Percentiles rank a stretch among this genome's conserved stretches.
Evolutionary conservation across 2,329 filamentous ascomycete genomes (phyloP).

Genomic region (Aureobasidium zeae): DNA sequence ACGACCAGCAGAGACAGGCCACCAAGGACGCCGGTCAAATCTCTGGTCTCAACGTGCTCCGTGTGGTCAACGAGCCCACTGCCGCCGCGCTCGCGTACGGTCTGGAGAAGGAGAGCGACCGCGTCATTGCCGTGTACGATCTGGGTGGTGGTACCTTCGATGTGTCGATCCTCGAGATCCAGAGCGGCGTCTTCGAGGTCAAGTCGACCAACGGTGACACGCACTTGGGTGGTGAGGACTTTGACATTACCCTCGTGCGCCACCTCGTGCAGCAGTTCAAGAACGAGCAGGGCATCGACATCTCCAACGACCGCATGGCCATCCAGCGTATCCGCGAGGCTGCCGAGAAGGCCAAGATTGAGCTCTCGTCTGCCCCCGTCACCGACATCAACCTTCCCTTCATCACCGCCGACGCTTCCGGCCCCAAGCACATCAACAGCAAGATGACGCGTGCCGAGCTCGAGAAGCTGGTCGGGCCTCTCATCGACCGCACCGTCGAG

Average conservation of each 20-base stretch:
- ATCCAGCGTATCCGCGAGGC: slow-evolving; percentile 92
- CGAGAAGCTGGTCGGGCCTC: slow-evolving; percentile 94
- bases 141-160: slow-evolving; percentile 99
- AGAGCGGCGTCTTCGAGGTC: slow-evolving; percentile 98
- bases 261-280: slow-evolving; percentile 75
- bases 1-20: slow-evolving; percentile 99
- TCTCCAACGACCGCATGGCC: slow-evolving; percentile 77
- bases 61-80: slow-evolving; percentile 99
- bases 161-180: slow-evolving; percentile 98
- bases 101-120: slow-evolving; percentile 97
- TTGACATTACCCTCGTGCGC: slow-evolving; percentile 80
- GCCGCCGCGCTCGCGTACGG: slow-evolving; percentile 97
- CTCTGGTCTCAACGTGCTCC: slow-evolving; percentile 91
- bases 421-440: slow-evolving; percentile 98
- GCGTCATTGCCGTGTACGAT: slow-evolving; percentile 99
- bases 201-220: slow-evolving; percentile 98
- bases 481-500: slow-evolving; percentile 86
- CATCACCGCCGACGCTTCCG: slow-evolving; percentile 74
- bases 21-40: slow-evolving; percentile 99
- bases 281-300: slow-evolving; percentile 56
- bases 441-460: slow-evolving; percentile 98
- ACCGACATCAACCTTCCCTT: slow-evolving; percentile 98
- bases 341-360: slow-evolving; percentile 99
- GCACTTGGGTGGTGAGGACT: slow-evolving; percentile 90
- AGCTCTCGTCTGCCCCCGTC: slow-evolving; percentile 92